Percentiles rank a stretch among this genome's conserved stretches.
Evolutionary conservation across 2,329 filamentous ascomycete genomes (phyloP).

Genomic region (Aspergillus fumigatus): DNA sequence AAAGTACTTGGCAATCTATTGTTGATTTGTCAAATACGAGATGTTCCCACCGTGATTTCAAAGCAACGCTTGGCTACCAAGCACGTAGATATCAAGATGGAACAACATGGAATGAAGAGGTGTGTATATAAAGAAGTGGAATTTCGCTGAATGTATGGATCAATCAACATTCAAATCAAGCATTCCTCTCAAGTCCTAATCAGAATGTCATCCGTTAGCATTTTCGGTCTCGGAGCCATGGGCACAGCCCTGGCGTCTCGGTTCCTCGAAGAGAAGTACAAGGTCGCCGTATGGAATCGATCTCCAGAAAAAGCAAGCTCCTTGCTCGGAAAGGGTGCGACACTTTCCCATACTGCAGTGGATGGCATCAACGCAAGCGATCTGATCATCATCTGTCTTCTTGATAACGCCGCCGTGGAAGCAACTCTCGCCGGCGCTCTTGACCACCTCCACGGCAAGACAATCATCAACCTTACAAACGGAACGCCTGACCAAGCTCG

Average conservation of each 20-base stretch:
- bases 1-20: not conserved
- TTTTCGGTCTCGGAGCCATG: constrained; percentile 14
- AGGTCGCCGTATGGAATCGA: constrained; percentile 11
- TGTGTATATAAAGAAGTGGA: not conserved
- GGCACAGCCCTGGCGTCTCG: constrained; percentile 7
- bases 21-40: not conserved
- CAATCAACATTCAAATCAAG: not conserved
- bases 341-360: not conserved
- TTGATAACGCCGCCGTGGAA: constrained; percentile 5
- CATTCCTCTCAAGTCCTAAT: not conserved
- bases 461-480: constrained; percentile 10
- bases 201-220: not conserved
- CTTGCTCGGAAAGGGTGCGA: constrained; percentile 6
- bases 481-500: constrained; percentile 9
- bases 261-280: constrained; percentile 5
- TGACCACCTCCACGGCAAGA: not conserved
- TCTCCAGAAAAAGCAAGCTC: constrained; percentile 2
- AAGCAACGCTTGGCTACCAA: not conserved
- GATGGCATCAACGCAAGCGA: constrained; percentile 1
- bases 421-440: not conserved
- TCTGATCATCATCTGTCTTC: constrained; percentile 9
- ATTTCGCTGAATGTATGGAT: not conserved
- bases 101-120: not conserved
- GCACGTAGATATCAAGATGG: not conserved
- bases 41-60: not conserved